Evolutionary conservation across 2,329 filamentous ascomycete species (phyloP).

Genomic region (Paecilomyces variotii): DNA sequence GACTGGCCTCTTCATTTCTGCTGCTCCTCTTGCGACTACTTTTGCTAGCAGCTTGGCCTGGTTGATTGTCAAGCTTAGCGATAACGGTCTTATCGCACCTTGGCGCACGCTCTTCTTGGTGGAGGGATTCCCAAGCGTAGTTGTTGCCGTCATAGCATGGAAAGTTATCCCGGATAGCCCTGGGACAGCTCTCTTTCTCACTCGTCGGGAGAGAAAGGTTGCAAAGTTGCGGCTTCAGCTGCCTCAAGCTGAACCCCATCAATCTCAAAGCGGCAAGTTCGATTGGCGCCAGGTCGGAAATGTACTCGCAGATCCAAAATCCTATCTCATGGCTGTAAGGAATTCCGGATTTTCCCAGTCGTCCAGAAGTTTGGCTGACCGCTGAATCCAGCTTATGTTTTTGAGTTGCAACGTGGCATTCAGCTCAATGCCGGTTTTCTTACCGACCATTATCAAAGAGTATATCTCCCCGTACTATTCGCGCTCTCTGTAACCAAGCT

Average conservation of each 20-base stretch:
- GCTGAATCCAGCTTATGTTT: slow-evolving; percentile 55
- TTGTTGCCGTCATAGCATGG: slow-evolving; percentile 69
- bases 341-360: background rate
- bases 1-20: slow-evolving; percentile 80
- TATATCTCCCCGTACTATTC: slow-evolving; percentile 14
- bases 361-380: background rate
- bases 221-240: slow-evolving; percentile 59
- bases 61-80: slow-evolving; percentile 63
- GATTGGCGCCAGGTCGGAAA: slow-evolving; percentile 50
- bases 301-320: slow-evolving; percentile 57
- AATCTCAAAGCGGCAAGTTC: slow-evolving; percentile 31
- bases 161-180: slow-evolving; percentile 69
- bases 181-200: slow-evolving; percentile 56
- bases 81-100: slow-evolving; percentile 60
- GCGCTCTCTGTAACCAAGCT: background rate
- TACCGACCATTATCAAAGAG: slow-evolving; percentile 69
- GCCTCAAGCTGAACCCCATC: slow-evolving; percentile 35
- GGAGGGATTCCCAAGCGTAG: slow-evolving; percentile 75
- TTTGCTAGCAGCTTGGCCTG: slow-evolving; percentile 72
- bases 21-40: slow-evolving; percentile 52
- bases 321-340: slow-evolving; percentile 61
- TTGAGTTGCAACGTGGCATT: slow-evolving; percentile 85
- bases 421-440: slow-evolving; percentile 76
- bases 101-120: slow-evolving; percentile 82
- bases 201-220: slow-evolving; percentile 57